These are phyloP conservation scores for Daldinia eschscholtzii DNA, from an alignment of 2,329 filamentous ascomycete genomes.

Conservation along the genomic window DNA sequence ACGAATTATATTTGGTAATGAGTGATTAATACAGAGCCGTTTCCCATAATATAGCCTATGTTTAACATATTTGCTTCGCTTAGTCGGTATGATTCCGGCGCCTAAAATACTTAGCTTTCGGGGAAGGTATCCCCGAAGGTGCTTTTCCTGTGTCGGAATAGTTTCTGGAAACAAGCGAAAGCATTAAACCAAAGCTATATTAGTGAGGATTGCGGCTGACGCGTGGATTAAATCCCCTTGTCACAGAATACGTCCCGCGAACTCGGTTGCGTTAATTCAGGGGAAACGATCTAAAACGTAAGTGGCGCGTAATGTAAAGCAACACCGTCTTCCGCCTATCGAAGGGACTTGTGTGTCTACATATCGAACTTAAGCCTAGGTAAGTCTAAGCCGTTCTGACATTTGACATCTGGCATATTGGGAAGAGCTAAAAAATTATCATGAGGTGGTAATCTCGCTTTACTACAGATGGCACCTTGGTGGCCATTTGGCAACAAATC, in stretches of 20 bases:
- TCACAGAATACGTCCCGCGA: conserved; percentile 8
- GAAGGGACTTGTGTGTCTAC: not conserved
- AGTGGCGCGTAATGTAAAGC: not conserved
- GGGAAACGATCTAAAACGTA: not conserved
- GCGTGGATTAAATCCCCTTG: conserved; percentile 9
- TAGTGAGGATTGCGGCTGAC: conserved; percentile 22
- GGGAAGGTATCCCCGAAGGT: not conserved
- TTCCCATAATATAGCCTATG: not conserved
- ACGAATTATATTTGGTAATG: not conserved
- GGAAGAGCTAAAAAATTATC: not conserved
- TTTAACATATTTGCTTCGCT: not conserved
- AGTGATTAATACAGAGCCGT: not conserved
- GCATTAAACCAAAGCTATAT: conserved; percentile 12
- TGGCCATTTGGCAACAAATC: not conserved
- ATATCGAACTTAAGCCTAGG: not conserved
- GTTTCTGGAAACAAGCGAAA: conserved; percentile 11
- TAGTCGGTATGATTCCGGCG: conserved; percentile 9
- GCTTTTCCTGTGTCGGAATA: conserved; percentile 18
- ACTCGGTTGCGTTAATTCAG: conserved; percentile 18
- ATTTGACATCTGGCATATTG: not conserved
- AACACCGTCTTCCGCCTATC: not conserved
- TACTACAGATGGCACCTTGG: not conserved
- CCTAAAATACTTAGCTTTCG: not conserved
- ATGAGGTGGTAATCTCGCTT: not conserved
- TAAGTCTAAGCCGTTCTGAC: not conserved